Evolutionary conservation across 1,284 basidiomycete species (phyloP).

Genomic region (Anthracocystis panici-leucophaei): DNA sequence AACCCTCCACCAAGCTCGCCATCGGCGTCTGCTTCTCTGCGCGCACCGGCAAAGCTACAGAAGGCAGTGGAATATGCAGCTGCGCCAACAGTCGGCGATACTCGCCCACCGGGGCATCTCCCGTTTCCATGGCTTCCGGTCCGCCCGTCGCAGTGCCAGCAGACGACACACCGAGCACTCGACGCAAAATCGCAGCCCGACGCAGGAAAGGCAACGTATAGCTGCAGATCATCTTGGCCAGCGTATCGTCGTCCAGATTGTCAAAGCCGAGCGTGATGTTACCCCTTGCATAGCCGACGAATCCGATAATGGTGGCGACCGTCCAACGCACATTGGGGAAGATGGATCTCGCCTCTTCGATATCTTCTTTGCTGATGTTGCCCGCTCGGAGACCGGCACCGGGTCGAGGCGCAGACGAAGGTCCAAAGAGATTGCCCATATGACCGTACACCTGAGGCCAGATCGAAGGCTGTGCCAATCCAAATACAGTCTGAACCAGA

Average conservation of each 20-base stretch:
- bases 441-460: conserved; percentile 60
- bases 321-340: conserved; percentile 68
- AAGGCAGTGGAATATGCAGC: conserved; percentile 60
- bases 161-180: conserved; percentile 73
- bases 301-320: conserved; percentile 65
- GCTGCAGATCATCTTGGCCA: conserved; percentile 87
- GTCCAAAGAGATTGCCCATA: conserved; percentile 35
- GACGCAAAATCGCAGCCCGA: conserved; percentile 85
- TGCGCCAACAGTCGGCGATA: conserved; percentile 57
- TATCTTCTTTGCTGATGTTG: conserved; percentile 40
- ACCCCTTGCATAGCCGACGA: conserved; percentile 67
- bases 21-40: conserved; percentile 64
- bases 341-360: conserved; percentile 50
- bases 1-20: conserved; percentile 66
- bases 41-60: conserved; percentile 57
- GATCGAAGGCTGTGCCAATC: conserved; percentile 66
- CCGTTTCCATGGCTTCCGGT: conserved; percentile 19
- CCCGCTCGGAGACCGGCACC: conserved; percentile 42
- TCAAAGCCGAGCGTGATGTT: conserved; percentile 69
- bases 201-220: conserved; percentile 96
- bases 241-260: conserved; percentile 63
- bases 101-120: conserved; percentile 46
- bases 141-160: background rate
- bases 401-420: conserved; percentile 26
- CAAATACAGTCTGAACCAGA: conserved; percentile 67